Evolutionary conservation across 139 green algal genomes (phyloP).

Genomic region (Auxenochlorella protothecoides): DNA sequence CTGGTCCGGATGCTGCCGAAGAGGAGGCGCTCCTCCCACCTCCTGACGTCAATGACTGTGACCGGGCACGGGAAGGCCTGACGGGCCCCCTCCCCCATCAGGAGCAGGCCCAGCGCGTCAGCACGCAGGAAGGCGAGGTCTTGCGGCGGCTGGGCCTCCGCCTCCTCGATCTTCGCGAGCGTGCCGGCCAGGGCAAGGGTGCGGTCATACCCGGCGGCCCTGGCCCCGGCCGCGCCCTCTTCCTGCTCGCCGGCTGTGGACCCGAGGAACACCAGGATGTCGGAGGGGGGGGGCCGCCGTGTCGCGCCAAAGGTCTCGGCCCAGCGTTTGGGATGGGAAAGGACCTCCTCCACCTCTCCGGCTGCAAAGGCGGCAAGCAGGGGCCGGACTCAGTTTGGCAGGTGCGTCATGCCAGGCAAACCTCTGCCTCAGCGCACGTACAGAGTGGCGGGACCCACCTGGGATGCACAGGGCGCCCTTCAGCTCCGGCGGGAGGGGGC

Average conservation of each 20-base stretch:
- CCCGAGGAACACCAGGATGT: slow-evolving; percentile 34
- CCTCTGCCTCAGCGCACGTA: no score
- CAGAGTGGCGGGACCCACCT: neutral
- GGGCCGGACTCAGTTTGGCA: neutral
- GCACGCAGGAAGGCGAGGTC: slow-evolving; percentile 29
- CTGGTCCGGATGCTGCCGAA: slow-evolving; percentile 56
- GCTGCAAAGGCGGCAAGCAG: slow-evolving; percentile 2
- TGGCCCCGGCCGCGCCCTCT: slow-evolving; percentile 16
- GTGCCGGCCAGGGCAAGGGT: slow-evolving; percentile 21
- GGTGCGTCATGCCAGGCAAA: neutral
- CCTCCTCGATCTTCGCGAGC: slow-evolving; percentile 4
- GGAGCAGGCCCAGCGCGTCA: slow-evolving; percentile 28
- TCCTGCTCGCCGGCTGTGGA: slow-evolving; percentile 9
- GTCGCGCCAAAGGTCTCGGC: slow-evolving; percentile 14
- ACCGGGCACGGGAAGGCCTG: neutral
- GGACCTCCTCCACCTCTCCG: slow-evolving; percentile 6
- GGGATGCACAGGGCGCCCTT: neutral
- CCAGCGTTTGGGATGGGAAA: slow-evolving; percentile 9
- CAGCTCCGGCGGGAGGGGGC: neutral
- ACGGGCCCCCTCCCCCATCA: slow-evolving; percentile 1
- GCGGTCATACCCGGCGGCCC: slow-evolving; percentile 20
- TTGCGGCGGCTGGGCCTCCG: slow-evolving; percentile 9
- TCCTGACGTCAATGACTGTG: slow-evolving; percentile 50
- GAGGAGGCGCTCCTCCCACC: slow-evolving; percentile 62
- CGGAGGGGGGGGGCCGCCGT: slow-evolving; percentile 10